phyloP scores from a whole-genome alignment of 805 yeast genomes.

The Starmerella bombi region DNA sequence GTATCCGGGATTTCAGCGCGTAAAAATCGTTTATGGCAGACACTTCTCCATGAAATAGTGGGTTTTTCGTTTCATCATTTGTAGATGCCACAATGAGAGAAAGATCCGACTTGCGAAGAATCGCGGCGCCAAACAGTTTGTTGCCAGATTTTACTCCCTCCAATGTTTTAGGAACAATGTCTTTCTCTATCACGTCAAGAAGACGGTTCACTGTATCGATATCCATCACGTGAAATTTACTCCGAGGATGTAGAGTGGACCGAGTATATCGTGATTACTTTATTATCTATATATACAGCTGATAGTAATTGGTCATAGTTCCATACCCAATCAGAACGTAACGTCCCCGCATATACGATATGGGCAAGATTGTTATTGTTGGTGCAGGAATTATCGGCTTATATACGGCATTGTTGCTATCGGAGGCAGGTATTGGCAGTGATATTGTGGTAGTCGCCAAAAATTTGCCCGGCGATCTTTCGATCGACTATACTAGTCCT shows the following conservation, averaged over 20 bases:
- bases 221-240: too few species aligned
- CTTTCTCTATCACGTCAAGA: conserved; percentile 18
- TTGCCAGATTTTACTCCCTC: conserved; percentile 13
- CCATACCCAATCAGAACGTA: background rate
- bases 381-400: conserved; percentile 59
- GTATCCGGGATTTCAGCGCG: conserved; percentile 11
- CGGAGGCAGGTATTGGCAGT: conserved; percentile 30
- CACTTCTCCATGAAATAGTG: conserved; percentile 20
- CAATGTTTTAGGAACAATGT: conserved; percentile 15
- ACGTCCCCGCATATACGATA: too few species aligned
- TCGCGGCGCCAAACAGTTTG: conserved; percentile 20
- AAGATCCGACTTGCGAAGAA: conserved; percentile 16
- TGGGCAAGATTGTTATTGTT: conserved; percentile 22
- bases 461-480: conserved; percentile 65
- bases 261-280: background rate
- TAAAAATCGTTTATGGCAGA: conserved; percentile 15
- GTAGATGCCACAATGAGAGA: conserved; percentile 17
- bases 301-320: background rate
- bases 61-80: conserved; percentile 15
- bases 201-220: conserved; percentile 4
- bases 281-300: background rate
- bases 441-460: conserved; percentile 50
- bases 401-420: conserved; percentile 43
- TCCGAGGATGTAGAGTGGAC: background rate
- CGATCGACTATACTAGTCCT: conserved; percentile 63